Evolutionary conservation across 805 yeast species (phyloP), one percentile per base, ranked within the genome.

Genomic region (Candida nemodendra): DNA sequence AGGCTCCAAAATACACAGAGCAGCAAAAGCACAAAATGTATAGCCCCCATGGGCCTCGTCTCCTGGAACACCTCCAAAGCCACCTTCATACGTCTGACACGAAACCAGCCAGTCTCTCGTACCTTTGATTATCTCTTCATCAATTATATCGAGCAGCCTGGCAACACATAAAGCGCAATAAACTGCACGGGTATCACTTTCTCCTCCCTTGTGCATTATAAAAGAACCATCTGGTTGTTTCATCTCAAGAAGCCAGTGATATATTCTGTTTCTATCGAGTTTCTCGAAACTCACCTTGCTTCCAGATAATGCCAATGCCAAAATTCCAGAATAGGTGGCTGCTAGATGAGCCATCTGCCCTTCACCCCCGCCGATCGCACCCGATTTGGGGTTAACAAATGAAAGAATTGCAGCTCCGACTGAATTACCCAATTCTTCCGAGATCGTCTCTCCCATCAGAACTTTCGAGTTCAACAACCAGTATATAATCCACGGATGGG

Each of bases 11-110:
- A 71, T 69, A 44, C 71, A 73, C 41, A 78, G 64, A 34, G 78
- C 74, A 30, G 83, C 95, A 30, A 85, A 66, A 0, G 91, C 95
- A 66, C 99, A 93, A 59, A 78, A 93, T 0, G 98, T 79, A 58
- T 93, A 95, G 1, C 99, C 99, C 2, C 97, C 99, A 57, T 93
- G 99, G 0, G 98, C 97, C 61, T 93, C 99, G 42, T 78, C 83
- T 4, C 73, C 69, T 0, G 95, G 93, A 15, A 71, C 69, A 1
- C 95, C 96, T 1, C 90, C 88, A 63, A 91, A 85, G 0, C 99
- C 99, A 17, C 99, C 99, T 64, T 95, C 99, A 56, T 74, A 90
- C 0, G 91, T 85, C 61, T 93, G 99, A 51, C 96, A 88, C 9
- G 57, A 47, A 0, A 62, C 50, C 11, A 93, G 48, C 81, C 89